Base-by-base conservation (phyloP, 2,329 filamentous ascomycete genomes). In the Colletotrichum trifolii region DNA sequence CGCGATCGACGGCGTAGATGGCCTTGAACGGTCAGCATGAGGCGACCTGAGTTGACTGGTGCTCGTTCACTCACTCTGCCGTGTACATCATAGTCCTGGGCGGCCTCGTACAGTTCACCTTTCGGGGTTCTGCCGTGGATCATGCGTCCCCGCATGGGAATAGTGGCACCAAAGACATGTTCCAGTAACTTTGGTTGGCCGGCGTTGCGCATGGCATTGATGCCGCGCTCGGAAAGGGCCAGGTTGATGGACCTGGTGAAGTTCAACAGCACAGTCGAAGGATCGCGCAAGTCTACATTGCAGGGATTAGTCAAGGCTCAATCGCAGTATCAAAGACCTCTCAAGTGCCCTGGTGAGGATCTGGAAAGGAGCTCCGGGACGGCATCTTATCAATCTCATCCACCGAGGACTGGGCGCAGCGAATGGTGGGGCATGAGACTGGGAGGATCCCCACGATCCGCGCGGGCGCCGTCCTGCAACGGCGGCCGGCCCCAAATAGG, bases 221-320 rank as follows among this genome's bases (percentile, higher is more conserved):
- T 94, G 38, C 96, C 96, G 64, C 96, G 89, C 76, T 98, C 94
- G 0, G 96, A 98, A 1, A 99, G 83, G 25, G 96, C 95, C 60
- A 99, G 81, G 74, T 99, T 99, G 82, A 99, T 99, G n/a, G 96
- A 98, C 77, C 94, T 97, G 66, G 94, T 97, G 75, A 97, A 97
- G 78, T 97, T 97, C 67, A 98, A 84, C 3, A 95, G 94, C 36
- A 89, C 89, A 1, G 92, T 97, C 2, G 88, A 86, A 2, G 91
- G 89, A 75, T 96, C 89, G 45, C 96, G 89, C 53, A 98, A 89
- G 81, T 99, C 96, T 98, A 64, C 60, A 66, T 48, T 8, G 9
- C 36, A 45, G 52, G 9, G 54, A 39, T 46, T 10, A 54, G 54
- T 50, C 52, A 46, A 17, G 45, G 33, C 42, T 33, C 49, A 46